A percentile compares a stretch with the other conserved stretches of the same genome.
These are phyloP conservation scores for Didymellaceae sp. DNA, from an alignment of 2,329 filamentous ascomycete species.

Conservation along the genomic window DNA sequence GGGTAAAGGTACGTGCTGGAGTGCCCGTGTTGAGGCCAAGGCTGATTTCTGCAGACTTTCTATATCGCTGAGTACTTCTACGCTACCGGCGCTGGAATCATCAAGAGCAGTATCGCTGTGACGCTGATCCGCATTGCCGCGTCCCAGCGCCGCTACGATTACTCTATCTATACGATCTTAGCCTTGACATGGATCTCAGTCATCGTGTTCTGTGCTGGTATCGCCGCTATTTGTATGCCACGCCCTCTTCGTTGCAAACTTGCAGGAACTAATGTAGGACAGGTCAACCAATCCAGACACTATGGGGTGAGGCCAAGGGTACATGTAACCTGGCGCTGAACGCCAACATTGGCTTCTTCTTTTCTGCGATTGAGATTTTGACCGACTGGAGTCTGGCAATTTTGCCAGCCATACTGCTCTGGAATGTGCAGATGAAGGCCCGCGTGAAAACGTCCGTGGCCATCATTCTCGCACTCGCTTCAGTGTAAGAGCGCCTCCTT, in stretches of 20 bases:
- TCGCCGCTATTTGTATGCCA: conserved; percentile 28
- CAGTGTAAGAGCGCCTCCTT: conserved; percentile 44
- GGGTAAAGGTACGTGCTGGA: conserved; percentile 19
- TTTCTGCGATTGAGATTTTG: conserved; percentile 29
- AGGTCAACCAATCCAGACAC: conserved; percentile 29
- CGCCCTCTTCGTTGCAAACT: neutral
- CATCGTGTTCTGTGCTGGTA: conserved; percentile 27
- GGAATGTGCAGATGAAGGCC: conserved; percentile 41
- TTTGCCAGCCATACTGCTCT: conserved; percentile 27
- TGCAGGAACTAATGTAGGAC: neutral
- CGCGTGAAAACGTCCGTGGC: conserved; percentile 51
- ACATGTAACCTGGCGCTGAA: conserved; percentile 29
- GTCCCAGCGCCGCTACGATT: conserved; percentile 18
- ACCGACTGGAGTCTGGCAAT: conserved; percentile 30
- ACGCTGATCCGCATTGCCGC: conserved; percentile 27
- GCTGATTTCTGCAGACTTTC: conserved; percentile 17
- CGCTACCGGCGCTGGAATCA: conserved; percentile 25
- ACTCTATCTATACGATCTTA: conserved; percentile 21
- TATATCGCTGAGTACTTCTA: conserved; percentile 34
- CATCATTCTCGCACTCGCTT: conserved; percentile 50
- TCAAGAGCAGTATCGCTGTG: conserved; percentile 32
- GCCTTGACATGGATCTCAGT: conserved; percentile 22
- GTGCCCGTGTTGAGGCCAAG: neutral
- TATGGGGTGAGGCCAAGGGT: conserved; percentile 31
- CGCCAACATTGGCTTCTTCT: conserved; percentile 30